Evolutionary conservation across 2,329 filamentous ascomycete species (phyloP), one percentile per base, ranked within the genome.

Genomic region (Lasiodiplodia citricola): DNA sequence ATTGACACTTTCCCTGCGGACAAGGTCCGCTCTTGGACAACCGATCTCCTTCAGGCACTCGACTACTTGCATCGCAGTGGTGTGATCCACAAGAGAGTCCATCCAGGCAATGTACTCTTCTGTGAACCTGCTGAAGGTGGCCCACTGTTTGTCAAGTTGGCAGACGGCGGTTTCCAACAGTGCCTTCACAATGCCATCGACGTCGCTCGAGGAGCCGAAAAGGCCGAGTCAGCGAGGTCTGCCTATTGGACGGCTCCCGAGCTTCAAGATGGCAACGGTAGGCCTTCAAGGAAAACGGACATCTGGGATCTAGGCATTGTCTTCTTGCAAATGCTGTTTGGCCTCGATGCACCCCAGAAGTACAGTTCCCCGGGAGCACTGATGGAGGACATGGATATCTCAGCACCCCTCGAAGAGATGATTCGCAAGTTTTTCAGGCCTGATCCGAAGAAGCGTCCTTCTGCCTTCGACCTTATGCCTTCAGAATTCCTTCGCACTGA

Each of bases 231-330:
- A 28, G 88, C 91, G 18, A 91, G 90, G 72, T 94, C 93, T 18
- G 89, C 91, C 1, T 93, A 93, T 72, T 97, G 94, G 94, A 80
- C 92, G 7, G 89, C 94, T 1, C 92, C 94, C 1, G 94, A 97
- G 79, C 86, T 94, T 63, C 37, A 87, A 86, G 69, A 90, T 87
- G 35, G 86, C 86, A 37, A 84, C 76, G 41, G 37, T 28, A 76
- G 78, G 47, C 78, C 79, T 65, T 91, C 78, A 85, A 91, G 81
- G 74, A 97, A 97, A 78, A 93, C 93, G 0, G 96, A 98, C 77
- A 88, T 98, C 10, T 99, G 96, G 96, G 92, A 97, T 72, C 89
- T 99, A 74, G 96, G 96, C 4, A 88, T 97, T 37, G 87, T 97
- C 5, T 92, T 97, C 73, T 80, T 97, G 50, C 95, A 99, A 78